Percentiles rank a stretch among this genome's conserved stretches.
Conservation (phyloP, 2,329 filamentous ascomycete species). For the Talaromyces verruculosus region DNA sequence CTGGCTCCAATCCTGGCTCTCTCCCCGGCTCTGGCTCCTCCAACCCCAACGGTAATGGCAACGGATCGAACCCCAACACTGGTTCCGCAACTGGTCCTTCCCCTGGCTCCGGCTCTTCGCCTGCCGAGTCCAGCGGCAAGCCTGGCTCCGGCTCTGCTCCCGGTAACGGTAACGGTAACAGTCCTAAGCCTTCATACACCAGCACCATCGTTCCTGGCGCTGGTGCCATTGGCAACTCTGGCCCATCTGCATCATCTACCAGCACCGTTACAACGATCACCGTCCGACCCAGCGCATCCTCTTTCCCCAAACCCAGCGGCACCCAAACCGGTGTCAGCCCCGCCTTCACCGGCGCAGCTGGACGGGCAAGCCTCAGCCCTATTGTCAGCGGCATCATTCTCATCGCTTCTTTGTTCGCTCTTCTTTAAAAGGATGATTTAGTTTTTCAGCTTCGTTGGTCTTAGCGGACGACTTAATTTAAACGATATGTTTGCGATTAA, state of each 20-base stretch:
- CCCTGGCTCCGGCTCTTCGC: not conserved
- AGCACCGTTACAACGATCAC: slow-evolving; percentile 15
- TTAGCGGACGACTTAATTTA: not conserved
- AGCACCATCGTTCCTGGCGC: not conserved
- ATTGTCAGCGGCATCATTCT: slow-evolving; percentile 5
- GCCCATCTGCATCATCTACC: slow-evolving; percentile 16
- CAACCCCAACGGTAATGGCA: slow-evolving; percentile 2
- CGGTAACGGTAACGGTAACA: slow-evolving; percentile 13
- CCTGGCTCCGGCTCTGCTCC: slow-evolving; percentile 14
- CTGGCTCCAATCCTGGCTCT: slow-evolving; percentile 15
- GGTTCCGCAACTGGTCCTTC: slow-evolving; percentile 7
- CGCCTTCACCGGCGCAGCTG: slow-evolving; percentile 21
- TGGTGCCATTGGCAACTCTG: slow-evolving; percentile 9
- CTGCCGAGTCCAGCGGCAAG: not conserved
- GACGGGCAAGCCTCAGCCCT: slow-evolving; percentile 9
- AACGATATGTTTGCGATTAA: slow-evolving; percentile 16
- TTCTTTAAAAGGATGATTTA: slow-evolving; percentile 12
- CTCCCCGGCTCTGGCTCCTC: slow-evolving; percentile 10
- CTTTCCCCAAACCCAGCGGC: slow-evolving; percentile 13
- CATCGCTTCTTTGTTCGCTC: slow-evolving; percentile 3
- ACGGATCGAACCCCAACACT: slow-evolving; percentile 3
- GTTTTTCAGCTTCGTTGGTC: not conserved
- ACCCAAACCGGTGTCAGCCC: slow-evolving; percentile 17
- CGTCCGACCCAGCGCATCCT: slow-evolving; percentile 15
- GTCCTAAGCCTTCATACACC: not conserved